These are phyloP conservation scores for Pyrus hybrid DNA, from an alignment of 331 rosid species.

Conservation along the genomic window DNA sequence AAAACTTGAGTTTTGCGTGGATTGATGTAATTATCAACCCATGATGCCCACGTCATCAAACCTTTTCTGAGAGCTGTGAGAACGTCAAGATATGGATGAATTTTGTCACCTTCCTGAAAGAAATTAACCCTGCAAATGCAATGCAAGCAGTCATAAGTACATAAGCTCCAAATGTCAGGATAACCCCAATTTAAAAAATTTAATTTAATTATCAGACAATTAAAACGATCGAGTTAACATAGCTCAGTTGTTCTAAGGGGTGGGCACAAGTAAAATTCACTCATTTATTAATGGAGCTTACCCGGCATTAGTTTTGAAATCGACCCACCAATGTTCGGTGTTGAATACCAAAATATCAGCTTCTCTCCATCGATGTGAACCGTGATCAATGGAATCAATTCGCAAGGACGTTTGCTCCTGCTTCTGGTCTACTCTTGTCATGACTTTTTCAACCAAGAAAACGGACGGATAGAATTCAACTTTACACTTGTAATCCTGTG, in stretches of 20 bases:
- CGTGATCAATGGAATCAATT: conserved; percentile 72
- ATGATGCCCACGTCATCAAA: conserved; percentile 72
- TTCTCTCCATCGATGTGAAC: conserved; percentile 87
- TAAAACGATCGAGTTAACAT: too few species aligned
- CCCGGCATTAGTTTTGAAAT: conserved; percentile 91
- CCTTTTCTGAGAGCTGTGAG: conserved; percentile 70
- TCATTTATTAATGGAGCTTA: conserved; percentile 25
- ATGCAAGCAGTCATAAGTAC: not conserved
- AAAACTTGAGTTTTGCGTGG: conserved; percentile 56
- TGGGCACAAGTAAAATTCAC: too few species aligned
- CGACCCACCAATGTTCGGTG: conserved; percentile 99
- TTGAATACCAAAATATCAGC: conserved; percentile 88
- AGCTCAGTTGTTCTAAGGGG: too few species aligned
- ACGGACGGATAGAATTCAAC: conserved; percentile 78
- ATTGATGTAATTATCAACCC: conserved; percentile 68
- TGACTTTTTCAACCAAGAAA: conserved; percentile 76
- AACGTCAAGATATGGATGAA: conserved; percentile 66
- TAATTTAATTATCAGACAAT: not conserved
- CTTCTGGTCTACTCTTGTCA: conserved; percentile 69
- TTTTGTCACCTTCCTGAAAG: conserved; percentile 74
- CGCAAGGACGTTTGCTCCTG: conserved; percentile 49
- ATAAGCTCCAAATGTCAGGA: not conserved
- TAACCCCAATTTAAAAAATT: not conserved
- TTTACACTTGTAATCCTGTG: conserved; percentile 82
- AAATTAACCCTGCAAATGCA: conserved; percentile 69